phyloP scores from a whole-genome alignment of 352 stramenopile genomes.

The Globisporangium yorkense region DNA sequence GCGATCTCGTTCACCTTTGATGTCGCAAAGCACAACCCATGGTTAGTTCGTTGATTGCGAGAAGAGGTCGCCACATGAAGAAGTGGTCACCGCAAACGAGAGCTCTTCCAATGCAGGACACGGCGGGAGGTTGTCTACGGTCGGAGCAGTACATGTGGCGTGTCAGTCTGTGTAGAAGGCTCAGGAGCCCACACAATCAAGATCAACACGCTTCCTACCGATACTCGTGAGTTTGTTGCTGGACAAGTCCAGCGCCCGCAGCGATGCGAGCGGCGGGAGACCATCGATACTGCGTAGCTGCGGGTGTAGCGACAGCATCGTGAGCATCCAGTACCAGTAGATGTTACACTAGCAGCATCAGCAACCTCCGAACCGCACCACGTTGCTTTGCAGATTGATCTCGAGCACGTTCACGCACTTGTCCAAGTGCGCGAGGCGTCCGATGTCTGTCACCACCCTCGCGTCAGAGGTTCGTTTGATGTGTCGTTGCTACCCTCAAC shows the following conservation, averaged over 20 bases:
- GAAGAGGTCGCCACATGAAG: background rate
- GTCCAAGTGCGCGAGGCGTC: conserved; percentile 30
- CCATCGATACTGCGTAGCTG: conserved; percentile 42
- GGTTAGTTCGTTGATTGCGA: background rate
- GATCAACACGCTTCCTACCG: conserved; percentile 16
- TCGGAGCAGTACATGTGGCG: background rate
- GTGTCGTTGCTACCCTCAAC: background rate
- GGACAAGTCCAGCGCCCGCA: conserved; percentile 43
- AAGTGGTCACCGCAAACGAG: conserved; percentile 17
- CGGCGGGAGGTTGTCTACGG: conserved; percentile 30
- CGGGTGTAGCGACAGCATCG: background rate
- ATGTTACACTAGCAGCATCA: background rate
- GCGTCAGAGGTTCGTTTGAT: background rate
- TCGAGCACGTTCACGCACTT: conserved; percentile 46
- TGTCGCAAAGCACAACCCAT: background rate
- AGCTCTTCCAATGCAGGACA: conserved; percentile 52
- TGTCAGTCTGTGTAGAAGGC: background rate
- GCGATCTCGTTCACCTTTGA: conserved; percentile 43
- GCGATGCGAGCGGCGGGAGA: conserved; percentile 31
- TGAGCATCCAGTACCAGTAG: background rate
- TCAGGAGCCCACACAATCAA: background rate
- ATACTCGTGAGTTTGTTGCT: conserved; percentile 41
- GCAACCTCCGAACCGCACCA: conserved; percentile 19
- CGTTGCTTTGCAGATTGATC: conserved; percentile 51
- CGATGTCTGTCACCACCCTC: conserved; percentile 12